phyloP scores from a whole-genome alignment of 371 early-diverging fungal genomes.

The Catenaria anguillulae region DNA sequence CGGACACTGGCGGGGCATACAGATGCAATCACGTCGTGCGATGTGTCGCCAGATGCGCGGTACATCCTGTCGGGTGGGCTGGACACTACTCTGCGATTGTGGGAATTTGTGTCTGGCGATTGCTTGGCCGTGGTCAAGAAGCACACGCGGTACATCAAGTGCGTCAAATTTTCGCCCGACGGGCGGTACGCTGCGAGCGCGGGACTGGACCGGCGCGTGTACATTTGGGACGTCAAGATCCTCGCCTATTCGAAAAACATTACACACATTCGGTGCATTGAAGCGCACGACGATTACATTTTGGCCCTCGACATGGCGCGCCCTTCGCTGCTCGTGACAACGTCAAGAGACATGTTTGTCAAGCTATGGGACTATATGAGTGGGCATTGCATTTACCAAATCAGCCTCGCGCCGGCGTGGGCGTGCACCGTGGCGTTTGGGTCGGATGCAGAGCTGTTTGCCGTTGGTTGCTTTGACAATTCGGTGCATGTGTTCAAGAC shows the following conservation, averaged over 20 bases:
- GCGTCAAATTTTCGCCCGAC: conserved; percentile 31
- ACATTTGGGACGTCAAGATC: conserved; percentile 36
- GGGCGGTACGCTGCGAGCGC: conserved; percentile 27
- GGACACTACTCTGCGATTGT: conserved; percentile 35
- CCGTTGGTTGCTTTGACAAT: conserved; percentile 34
- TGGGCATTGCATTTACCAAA: conserved; percentile 24
- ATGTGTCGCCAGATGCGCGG: conserved; percentile 30
- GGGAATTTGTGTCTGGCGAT: conserved; percentile 36
- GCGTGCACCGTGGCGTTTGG: conserved; percentile 29
- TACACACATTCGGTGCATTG: conserved; percentile 27
- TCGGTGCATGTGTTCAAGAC: conserved; percentile 27
- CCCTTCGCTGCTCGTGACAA: conserved; percentile 24
- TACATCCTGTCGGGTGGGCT: conserved; percentile 32
- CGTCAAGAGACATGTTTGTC: conserved; percentile 27
- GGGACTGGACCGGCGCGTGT: conserved; percentile 31
- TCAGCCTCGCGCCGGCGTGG: conserved; percentile 28
- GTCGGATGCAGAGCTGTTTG: conserved; percentile 29
- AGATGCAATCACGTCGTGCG: conserved; percentile 37
- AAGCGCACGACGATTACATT: conserved; percentile 29
- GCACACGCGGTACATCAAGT: conserved; percentile 36
- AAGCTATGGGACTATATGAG: conserved; percentile 28
- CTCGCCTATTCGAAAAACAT: conserved; percentile 20
- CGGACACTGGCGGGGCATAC: conserved; percentile 35
- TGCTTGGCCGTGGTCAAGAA: conserved; percentile 27
- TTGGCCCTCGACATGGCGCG: conserved; percentile 25